Evolutionary conservation across 164 flowering plant species (phyloP).

Genomic region (Brasenia schreberi): DNA sequence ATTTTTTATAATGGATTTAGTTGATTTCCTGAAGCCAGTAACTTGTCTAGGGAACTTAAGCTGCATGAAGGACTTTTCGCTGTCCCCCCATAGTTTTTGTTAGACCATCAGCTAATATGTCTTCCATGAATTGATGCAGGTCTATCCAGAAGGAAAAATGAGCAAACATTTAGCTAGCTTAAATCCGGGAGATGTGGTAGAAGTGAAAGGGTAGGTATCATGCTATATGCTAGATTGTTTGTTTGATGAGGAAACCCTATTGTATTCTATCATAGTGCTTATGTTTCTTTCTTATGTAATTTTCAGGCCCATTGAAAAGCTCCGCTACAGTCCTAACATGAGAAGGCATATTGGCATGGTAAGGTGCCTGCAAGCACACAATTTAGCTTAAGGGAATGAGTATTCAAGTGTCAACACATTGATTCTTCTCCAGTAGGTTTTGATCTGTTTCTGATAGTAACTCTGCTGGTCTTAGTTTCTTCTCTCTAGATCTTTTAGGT

Average conservation of each 20-base stretch:
- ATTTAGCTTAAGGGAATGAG: too few relatives aligned
- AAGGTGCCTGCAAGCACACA: too few relatives aligned
- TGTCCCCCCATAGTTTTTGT: too few relatives aligned
- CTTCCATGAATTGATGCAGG: conserved; percentile 28
- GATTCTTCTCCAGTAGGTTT: background rate
- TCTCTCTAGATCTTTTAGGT: too few relatives aligned
- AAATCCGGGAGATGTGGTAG: conserved; percentile 84
- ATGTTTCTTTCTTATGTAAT: conserved; percentile 4
- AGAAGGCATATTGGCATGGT: conserved; percentile 98
- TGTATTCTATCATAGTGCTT: background rate
- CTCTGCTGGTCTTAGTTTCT: too few relatives aligned
- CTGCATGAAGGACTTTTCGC: too few relatives aligned
- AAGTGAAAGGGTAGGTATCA: conserved; percentile 85
- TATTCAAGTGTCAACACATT: too few relatives aligned
- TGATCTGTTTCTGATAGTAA: too few relatives aligned
- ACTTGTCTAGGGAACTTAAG: too few relatives aligned
- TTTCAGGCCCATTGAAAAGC: conserved; percentile 95
- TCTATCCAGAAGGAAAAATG: conserved; percentile 98
- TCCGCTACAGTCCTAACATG: conserved; percentile 90
- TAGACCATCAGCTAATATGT: too few relatives aligned
- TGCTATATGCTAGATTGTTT: background rate
- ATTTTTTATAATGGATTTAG: too few relatives aligned
- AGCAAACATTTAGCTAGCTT: conserved; percentile 84
- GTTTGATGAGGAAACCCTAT: background rate
- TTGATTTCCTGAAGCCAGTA: too few relatives aligned